Conservation (phyloP, 805 yeast species). For the Hanseniaspora nectarophila region DNA sequence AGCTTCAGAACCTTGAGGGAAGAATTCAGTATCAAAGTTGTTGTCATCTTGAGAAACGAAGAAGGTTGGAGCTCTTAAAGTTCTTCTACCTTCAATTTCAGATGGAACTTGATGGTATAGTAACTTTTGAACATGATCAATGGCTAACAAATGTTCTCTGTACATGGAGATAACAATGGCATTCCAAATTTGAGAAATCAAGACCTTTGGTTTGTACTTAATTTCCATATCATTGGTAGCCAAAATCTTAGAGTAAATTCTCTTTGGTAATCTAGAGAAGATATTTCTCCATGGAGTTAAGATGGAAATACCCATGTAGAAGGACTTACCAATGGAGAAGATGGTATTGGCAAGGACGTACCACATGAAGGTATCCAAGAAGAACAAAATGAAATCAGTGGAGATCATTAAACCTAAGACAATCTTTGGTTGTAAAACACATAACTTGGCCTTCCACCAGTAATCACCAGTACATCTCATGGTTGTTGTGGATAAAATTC, state of each 20-base stretch:
- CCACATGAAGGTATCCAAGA: conserved; percentile 98
- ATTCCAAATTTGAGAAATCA: conserved; percentile 97
- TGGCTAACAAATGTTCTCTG: conserved; percentile 95
- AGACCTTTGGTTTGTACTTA: conserved; percentile 95
- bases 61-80: conserved; percentile 97
- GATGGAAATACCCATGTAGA: conserved; percentile 96
- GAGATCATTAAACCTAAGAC: conserved; percentile 85
- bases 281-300: conserved; percentile 99
- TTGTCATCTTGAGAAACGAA: conserved; percentile 94
- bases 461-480: conserved; percentile 95
- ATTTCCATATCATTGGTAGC: conserved; percentile 99
- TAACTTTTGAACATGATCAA: conserved; percentile 95
- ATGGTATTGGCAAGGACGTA: conserved; percentile 89
- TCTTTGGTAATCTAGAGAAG: conserved; percentile 93
- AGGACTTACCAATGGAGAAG: conserved; percentile 94
- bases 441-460: conserved; percentile 66
- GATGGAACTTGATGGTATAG: conserved; percentile 97
- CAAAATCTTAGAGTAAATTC: conserved; percentile 93
- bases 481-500: conserved; percentile 67
- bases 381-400: conserved; percentile 88
- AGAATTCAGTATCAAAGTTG: conserved; percentile 89
- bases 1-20: conserved; percentile 95
- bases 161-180: conserved; percentile 98
- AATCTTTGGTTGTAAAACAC: conserved; percentile 78
- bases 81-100: conserved; percentile 95